Conservation (phyloP, 78 protist genomes). For the slime mould (Dictyostelium discoideum) region DNA sequence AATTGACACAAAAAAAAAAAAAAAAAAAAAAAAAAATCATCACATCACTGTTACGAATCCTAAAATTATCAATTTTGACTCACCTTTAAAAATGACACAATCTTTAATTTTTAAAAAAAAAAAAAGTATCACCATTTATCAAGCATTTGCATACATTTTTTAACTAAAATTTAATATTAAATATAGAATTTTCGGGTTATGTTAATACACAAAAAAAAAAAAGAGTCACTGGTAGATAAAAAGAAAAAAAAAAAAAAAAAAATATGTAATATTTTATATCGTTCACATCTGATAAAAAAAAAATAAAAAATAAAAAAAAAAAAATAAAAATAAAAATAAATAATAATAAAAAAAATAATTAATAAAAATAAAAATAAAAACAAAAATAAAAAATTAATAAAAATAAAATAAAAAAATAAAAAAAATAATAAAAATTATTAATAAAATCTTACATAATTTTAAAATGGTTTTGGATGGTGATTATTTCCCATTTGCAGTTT, state of each 20-base stretch:
- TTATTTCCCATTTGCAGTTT: neutral
- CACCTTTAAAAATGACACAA: too few relatives aligned
- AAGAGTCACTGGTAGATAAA: too few relatives aligned
- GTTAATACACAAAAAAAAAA: too few relatives aligned
- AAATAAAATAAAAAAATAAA: neutral
- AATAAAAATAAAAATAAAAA: neutral
- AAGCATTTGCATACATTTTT: too few relatives aligned
- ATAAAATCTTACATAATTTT: neutral
- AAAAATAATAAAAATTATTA: neutral
- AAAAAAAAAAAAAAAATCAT: neutral
- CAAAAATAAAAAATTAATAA: neutral
- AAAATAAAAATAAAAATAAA: neutral
- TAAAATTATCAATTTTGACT: neutral
- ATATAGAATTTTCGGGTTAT: too few relatives aligned
- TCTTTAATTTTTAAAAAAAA: too few relatives aligned
- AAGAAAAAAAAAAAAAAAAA: too few relatives aligned
- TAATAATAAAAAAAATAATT: neutral
- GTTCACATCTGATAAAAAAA: neutral
- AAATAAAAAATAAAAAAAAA: neutral
- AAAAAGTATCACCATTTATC: too few relatives aligned
- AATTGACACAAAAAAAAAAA: too few relatives aligned
- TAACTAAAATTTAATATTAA: too few relatives aligned
- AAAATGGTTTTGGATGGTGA: neutral
- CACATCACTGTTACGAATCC: too few relatives aligned
- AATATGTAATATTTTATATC: neutral